phyloP scores from a whole-genome alignment of 148 eudicot species.

The Beta vulgaris region DNA sequence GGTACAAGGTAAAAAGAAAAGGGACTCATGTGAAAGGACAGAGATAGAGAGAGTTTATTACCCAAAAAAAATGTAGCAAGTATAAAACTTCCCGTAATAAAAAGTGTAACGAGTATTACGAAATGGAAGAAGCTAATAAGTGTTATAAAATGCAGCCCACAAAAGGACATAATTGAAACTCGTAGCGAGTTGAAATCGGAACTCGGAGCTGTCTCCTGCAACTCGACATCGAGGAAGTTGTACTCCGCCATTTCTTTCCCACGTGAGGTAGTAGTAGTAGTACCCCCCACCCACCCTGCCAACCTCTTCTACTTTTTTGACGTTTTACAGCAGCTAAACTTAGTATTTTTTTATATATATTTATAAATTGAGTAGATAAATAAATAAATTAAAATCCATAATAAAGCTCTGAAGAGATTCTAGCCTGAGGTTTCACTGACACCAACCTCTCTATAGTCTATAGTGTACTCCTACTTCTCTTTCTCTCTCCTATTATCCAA shows the following conservation, averaged over 20 bases:
- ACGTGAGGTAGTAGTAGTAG: constrained; percentile 14
- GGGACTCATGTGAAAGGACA: too few relatives aligned
- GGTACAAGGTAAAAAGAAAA: too few relatives aligned
- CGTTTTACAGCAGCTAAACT: not conserved
- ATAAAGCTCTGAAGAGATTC: constrained; percentile 20
- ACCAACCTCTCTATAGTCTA: too few relatives aligned
- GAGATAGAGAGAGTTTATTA: too few relatives aligned
- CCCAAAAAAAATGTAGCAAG: too few relatives aligned
- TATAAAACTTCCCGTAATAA: too few relatives aligned
- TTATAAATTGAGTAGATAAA: too few relatives aligned
- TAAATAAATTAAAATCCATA: not conserved
- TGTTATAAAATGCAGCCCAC: not conserved
- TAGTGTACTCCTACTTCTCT: not conserved
- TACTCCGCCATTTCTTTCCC: not conserved
- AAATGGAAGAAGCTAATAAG: too few relatives aligned
- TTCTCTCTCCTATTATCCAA: not conserved
- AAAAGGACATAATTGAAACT: not conserved
- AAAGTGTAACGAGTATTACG: too few relatives aligned
- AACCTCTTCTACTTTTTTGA: not conserved
- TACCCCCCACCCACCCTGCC: not conserved
- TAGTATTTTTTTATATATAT: not conserved
- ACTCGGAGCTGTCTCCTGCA: constrained; percentile 24
- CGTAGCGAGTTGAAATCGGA: not conserved
- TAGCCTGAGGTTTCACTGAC: constrained; percentile 6
- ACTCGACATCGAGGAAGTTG: constrained; percentile 14